Conservation (phyloP, 2,329 filamentous ascomycete species). For the Diaporthe longicolla region DNA sequence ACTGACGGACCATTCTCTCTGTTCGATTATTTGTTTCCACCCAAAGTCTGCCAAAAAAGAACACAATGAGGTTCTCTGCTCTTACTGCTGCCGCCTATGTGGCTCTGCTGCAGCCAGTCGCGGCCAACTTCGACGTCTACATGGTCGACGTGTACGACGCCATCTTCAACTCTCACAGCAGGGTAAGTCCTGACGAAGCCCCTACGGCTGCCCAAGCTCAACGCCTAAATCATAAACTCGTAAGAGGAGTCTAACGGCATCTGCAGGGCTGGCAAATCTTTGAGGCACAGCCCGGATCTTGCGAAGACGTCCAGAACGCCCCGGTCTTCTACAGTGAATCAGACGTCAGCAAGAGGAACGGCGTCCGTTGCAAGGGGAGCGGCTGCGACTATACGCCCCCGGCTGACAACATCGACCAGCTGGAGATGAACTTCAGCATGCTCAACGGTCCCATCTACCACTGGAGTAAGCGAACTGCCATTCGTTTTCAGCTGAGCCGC, state of each 20-base stretch:
- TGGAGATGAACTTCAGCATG: conserved; percentile 26
- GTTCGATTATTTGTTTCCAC: neutral
- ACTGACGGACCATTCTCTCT: neutral
- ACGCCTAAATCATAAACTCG: no score
- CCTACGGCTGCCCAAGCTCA: neutral
- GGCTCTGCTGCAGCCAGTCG: conserved; percentile 14
- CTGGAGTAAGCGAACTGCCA: neutral
- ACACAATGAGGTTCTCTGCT: neutral
- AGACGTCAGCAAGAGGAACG: conserved; percentile 10
- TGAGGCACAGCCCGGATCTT: conserved; percentile 15
- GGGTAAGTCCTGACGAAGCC: neutral
- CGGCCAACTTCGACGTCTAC: conserved; percentile 17
- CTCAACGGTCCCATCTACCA: neutral
- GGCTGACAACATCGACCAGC: conserved; percentile 2
- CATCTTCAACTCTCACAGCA: conserved; percentile 1
- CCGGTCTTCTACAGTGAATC: conserved; percentile 4
- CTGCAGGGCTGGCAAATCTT: conserved; percentile 12
- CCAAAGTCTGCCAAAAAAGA: fast-evolving
- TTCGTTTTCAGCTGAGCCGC: neutral
- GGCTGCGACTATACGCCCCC: conserved; percentile 20
- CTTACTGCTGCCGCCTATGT: neutral
- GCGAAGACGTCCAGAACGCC: conserved; percentile 9
- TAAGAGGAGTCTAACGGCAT: neutral
- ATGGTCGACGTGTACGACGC: conserved; percentile 24
- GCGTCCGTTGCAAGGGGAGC: conserved; percentile 1